Base-by-base conservation (phyloP, 2,329 filamentous ascomycete genomes). In the Claviceps digitariae region DNA sequence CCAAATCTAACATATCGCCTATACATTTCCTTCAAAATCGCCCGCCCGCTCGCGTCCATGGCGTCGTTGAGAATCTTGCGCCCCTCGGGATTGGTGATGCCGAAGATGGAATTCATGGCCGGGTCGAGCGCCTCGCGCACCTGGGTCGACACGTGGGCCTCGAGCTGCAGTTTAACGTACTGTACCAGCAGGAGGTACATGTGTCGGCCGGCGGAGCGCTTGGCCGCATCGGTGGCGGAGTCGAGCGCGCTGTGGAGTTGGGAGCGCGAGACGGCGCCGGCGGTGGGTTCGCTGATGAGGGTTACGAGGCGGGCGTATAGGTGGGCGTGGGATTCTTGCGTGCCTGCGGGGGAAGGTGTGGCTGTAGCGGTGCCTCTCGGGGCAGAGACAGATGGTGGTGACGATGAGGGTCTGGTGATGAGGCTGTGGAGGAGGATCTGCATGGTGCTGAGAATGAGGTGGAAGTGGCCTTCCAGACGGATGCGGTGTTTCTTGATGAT, bases 81-180 rank as follows among this genome's bases (percentile, higher is more conserved):
- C 47, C 70, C 72, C 54, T 79, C 79, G 4, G 72, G 69, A 2
- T 75, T 71, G 38, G 79, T 82, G 48, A 82, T 75, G 57, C 79
- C 73, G 54, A 84, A 73, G 5, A 84, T 71, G 0, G 79, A 73
- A 62, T 78, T 81, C 59, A 83, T 64, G 0, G 77, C 81, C 6
- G 75, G 72, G 61, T 81, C 74, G 46, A 84, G 69, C 51, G 73
- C 76, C 62, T 79, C 77, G 38, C 77, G 69, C 23, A 83, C 70
- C 9, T 66, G 67, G 13, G 72, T 70, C 10, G 74, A 64, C 52
- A 83, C 73, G 31, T 71, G 69, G 51, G 69, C 68, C 61, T 82
- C 78, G 6, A 84, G 73, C 64, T 83, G 80, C 57, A 83, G 67
- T 66, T 76, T 78, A 57, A 83, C 71, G 60, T 83, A 84, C 52